These are phyloP conservation scores for Auricularia cornea DNA, from an alignment of 768 basidiomycete genomes.

Conservation along the genomic window DNA sequence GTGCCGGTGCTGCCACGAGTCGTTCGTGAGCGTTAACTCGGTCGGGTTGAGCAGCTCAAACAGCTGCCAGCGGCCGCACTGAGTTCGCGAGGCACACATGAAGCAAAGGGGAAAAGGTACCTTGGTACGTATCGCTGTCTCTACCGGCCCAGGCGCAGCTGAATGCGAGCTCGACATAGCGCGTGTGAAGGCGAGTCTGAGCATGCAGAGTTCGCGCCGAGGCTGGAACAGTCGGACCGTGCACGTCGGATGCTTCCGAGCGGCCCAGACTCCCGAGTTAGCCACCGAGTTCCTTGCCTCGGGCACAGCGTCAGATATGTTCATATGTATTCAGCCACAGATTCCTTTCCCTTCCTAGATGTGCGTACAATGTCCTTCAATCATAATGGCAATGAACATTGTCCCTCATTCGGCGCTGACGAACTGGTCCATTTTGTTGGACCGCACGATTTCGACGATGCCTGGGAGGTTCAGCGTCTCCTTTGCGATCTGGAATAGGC, in stretches of 20 bases:
- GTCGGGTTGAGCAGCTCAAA: conserved; percentile 47
- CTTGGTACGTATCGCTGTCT: conserved; percentile 44
- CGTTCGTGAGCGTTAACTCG: conserved; percentile 61
- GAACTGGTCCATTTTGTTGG: neutral
- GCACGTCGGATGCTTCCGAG: too few species aligned
- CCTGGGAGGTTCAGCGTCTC: conserved; percentile 1
- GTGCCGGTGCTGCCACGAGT: conserved; percentile 80
- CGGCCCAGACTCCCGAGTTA: too few species aligned
- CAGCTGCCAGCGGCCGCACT: conserved; percentile 1
- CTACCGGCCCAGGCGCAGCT: conserved; percentile 37
- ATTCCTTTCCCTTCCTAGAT: too few species aligned
- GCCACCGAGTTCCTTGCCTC: too few species aligned
- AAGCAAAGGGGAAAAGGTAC: conserved; percentile 6
- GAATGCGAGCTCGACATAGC: conserved; percentile 3
- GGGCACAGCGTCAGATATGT: too few species aligned
- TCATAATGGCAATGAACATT: too few species aligned
- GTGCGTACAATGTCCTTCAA: too few species aligned
- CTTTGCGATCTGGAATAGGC: neutral
- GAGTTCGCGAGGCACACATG: neutral
- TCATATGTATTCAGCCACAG: too few species aligned
- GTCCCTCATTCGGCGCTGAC: neutral
- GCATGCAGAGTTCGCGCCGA: neutral
- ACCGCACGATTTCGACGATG: neutral
- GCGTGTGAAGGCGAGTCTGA: neutral
- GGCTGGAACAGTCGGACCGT: too few species aligned